Evolutionary conservation across 768 basidiomycete genomes (phyloP).

Genomic region (Boletus huronensis): DNA sequence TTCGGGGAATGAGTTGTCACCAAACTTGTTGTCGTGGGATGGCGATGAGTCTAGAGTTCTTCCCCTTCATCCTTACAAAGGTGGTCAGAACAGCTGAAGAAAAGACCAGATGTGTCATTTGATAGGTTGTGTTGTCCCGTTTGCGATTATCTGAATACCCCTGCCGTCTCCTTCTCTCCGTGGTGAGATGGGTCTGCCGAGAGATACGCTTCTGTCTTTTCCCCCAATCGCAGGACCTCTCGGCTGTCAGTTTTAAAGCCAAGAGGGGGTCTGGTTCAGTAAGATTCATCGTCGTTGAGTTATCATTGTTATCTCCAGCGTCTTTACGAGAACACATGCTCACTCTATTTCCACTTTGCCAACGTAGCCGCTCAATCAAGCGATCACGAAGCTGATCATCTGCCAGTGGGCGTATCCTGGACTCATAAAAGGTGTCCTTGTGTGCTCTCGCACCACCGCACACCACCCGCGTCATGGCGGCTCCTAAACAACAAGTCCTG

Average conservation of each 20-base stretch:
- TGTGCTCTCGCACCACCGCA: background rate
- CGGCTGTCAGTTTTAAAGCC: background rate
- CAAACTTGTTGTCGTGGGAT: background rate
- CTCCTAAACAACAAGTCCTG: background rate
- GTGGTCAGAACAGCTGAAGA: background rate
- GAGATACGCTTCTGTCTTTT: background rate
- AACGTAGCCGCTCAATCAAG: slow-evolving; percentile 6
- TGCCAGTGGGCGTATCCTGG: slow-evolving; percentile 3
- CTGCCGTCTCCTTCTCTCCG: background rate
- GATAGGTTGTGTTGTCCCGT: background rate
- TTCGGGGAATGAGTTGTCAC: background rate
- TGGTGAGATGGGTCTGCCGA: background rate
- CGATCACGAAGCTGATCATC: background rate
- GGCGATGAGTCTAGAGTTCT: background rate
- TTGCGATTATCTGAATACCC: background rate
- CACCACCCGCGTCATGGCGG: background rate
- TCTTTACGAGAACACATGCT: slow-evolving; percentile 2
- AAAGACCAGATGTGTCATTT: too few species aligned
- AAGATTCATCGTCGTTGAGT: background rate
- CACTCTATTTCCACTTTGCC: slow-evolving; percentile 3
- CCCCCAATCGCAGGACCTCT: background rate
- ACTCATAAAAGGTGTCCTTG: slow-evolving; percentile 15
- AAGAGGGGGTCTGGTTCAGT: background rate
- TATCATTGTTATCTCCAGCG: slow-evolving; percentile 15
- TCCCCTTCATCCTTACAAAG: too few species aligned